A percentile compares a stretch with the other conserved stretches of the same genome.
phyloP scores from a whole-genome alignment of 2,329 filamentous ascomycete species.

The Fusarium staphyleae region DNA sequence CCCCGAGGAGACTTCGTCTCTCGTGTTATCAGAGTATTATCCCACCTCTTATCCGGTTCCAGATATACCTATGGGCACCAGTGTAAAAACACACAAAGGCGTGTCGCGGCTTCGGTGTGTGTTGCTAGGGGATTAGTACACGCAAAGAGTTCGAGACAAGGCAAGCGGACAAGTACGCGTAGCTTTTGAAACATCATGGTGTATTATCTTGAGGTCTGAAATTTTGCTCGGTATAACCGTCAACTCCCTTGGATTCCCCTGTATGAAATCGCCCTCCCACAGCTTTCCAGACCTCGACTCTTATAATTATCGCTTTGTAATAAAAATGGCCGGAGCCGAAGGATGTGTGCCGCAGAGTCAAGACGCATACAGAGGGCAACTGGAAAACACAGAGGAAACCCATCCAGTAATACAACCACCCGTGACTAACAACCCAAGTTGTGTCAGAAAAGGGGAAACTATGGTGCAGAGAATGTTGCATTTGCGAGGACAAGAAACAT shows the following conservation, averaged over 20 bases:
- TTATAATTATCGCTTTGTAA: conserved; percentile 29
- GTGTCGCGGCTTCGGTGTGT: neutral
- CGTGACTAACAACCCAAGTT: conserved; percentile 43
- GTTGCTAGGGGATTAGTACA: neutral
- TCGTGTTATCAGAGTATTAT: neutral
- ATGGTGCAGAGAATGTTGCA: conserved; percentile 47
- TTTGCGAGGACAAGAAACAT: conserved; percentile 37
- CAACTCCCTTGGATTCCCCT: conserved; percentile 40
- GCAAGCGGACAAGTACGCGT: conserved; percentile 7
- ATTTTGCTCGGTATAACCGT: conserved; percentile 46
- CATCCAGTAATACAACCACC: conserved; percentile 49
- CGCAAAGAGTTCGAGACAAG: neutral
- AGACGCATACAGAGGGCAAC: conserved; percentile 39
- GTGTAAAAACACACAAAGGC: neutral
- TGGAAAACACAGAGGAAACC: conserved; percentile 44
- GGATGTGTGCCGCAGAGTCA: conserved; percentile 25
- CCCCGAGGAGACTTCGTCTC: neutral
- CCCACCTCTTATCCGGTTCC: neutral
- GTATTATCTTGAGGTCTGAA: conserved; percentile 49
- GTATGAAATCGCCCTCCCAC: conserved; percentile 34
- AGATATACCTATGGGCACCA: neutral
- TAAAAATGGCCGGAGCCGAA: conserved; percentile 29
- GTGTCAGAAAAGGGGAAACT: conserved; percentile 44
- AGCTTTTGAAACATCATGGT: conserved; percentile 46
- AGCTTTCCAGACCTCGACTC: conserved; percentile 33